A percentile compares a stretch with the other conserved stretches of the same genome.
Evolutionary conservation across 2,329 filamentous ascomycete species (phyloP).

Genomic region (Cladosporium sp.): DNA sequence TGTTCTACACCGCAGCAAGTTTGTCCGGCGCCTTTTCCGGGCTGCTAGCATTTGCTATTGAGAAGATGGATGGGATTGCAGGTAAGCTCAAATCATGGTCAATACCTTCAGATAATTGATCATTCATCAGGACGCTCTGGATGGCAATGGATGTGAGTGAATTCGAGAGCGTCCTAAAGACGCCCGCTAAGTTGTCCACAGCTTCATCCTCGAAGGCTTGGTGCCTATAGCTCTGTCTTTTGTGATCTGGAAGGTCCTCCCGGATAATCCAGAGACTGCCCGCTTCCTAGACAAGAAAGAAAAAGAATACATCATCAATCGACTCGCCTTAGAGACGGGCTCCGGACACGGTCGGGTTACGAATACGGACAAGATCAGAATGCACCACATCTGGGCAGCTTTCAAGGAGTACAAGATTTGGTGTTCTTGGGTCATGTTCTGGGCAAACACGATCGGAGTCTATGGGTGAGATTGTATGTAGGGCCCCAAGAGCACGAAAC

Average conservation of each 20-base stretch:
- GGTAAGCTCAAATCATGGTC: neutral
- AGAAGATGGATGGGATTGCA: conserved; percentile 31
- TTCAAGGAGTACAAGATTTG: conserved; percentile 46
- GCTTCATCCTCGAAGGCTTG: conserved; percentile 18
- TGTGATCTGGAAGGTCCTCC: conserved; percentile 43
- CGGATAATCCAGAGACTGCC: conserved; percentile 56
- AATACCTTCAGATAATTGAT: neutral
- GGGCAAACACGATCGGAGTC: conserved; percentile 46
- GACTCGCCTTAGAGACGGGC: conserved; percentile 30
- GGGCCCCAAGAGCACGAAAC: no score
- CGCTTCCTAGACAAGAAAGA: conserved; percentile 49
- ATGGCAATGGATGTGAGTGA: conserved; percentile 26
- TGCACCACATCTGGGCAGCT: conserved; percentile 38
- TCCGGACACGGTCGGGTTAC: conserved; percentile 17
- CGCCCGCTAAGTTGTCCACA: conserved; percentile 32
- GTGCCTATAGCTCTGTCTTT: conserved; percentile 39
- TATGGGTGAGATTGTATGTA: conserved; percentile 44
- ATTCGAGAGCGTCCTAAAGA: conserved; percentile 17
- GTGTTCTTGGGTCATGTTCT: conserved; percentile 32
- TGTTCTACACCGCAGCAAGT: conserved; percentile 34
- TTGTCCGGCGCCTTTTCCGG: conserved; percentile 52
- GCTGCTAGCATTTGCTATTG: conserved; percentile 43
- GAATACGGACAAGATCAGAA: conserved; percentile 28
- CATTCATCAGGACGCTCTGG: conserved; percentile 13
- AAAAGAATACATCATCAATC: conserved; percentile 38